Evolutionary conservation across 495 filamentous ascomycete species (phyloP).

Genomic region (Haplographium delicatum): DNA sequence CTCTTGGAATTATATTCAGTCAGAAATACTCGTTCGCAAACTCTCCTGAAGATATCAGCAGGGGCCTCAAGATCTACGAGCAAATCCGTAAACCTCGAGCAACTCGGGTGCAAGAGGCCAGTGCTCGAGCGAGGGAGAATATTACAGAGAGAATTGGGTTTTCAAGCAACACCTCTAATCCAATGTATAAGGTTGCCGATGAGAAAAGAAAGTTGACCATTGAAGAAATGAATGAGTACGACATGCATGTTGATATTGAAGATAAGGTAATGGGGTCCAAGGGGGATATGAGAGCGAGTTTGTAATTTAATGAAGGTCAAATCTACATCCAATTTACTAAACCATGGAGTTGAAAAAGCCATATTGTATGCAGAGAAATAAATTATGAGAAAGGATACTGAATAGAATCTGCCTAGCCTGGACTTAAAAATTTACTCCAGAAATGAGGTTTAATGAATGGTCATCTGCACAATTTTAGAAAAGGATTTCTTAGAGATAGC

Average conservation of each 20-base stretch:
- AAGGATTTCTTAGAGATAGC: no score
- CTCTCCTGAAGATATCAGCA: constrained; percentile 36
- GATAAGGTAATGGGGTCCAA: constrained; percentile 27
- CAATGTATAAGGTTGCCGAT: constrained; percentile 42
- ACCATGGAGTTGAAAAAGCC: no score
- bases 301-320: no score
- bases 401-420: no score
- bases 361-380: no score
- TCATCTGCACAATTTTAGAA: no score
- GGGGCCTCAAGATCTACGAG: constrained; percentile 39
- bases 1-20: constrained; percentile 41
- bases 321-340: no score
- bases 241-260: constrained; percentile 45
- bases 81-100: constrained; percentile 36
- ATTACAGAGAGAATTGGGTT: constrained; percentile 35
- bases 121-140: constrained; percentile 19
- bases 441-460: no score
- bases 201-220: constrained; percentile 45
- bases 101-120: constrained; percentile 35
- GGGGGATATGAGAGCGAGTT: background rate
- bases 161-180: constrained; percentile 38
- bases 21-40: constrained; percentile 24
- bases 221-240: constrained; percentile 49
- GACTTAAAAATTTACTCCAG: no score
- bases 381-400: no score